Evolutionary conservation across 2,329 filamentous ascomycete species (phyloP), one percentile per base, ranked within the genome.

Genomic region (Colletotrichum tabaci): DNA sequence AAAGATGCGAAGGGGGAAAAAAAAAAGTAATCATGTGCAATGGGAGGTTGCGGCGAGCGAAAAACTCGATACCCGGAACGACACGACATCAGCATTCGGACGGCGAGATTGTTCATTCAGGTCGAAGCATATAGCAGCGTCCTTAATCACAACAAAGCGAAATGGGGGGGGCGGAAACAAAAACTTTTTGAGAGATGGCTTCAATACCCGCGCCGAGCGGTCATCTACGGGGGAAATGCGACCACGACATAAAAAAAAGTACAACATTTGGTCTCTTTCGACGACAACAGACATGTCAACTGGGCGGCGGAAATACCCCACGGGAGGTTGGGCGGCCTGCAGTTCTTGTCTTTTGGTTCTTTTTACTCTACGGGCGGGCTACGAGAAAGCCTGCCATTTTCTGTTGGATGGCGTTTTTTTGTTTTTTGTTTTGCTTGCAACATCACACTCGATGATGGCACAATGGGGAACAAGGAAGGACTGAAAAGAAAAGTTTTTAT

Each of bases 51-150:
- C 62, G 62, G 55, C 62, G 70, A 73, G 67, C 66, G 62, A 70
- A 62, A 64, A 67, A 73, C 62, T 73, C 71, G 70, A 74, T 74
- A 74, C 70, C 70, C 70, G 71, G 60, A 67, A 60, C 66, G 66
- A 69, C 70, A 74, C 67, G 68, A 70, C 70, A 71, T 61, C 58
- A 73, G 72, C 72, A 72, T 74, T 66, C 66, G 70, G 72, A 71
- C 62, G 72, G 68, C 68, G 68, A 71, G 64, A 71, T 68, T 71
- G 68, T 62, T 71, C 68, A 67, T 23, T 30, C n/a, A 16, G 64
- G 68, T 38, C 68, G 68, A 67, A 63, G 68, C 68, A 57, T 58
- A 40, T 40, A 58, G 68, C 68, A 58, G 52, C 68, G 64, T 68
- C 64, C 68, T 47, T 68, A 58, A 71, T 62, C 40, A 71, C 64